phyloP scores from a whole-genome alignment of 2,329 filamentous ascomycete genomes.

The Chaetomium sp. region DNA sequence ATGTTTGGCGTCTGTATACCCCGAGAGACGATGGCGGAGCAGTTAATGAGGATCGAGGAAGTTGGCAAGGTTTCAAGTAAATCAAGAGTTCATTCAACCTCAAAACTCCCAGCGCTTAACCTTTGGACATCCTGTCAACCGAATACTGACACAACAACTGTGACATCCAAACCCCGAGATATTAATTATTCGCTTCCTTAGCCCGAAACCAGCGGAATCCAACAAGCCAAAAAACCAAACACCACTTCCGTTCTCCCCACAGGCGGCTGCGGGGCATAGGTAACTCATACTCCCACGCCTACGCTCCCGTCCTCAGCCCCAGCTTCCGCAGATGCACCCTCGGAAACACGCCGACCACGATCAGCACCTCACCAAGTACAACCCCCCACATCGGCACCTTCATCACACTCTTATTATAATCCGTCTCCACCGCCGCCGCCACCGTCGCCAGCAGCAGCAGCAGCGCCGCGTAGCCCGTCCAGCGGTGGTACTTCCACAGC shows the following conservation, averaged over 20 bases:
- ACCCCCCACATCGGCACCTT: slow-evolving; percentile 77
- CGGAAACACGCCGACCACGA: slow-evolving; percentile 72
- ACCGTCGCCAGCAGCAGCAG: slow-evolving; percentile 73
- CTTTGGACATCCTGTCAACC: background rate
- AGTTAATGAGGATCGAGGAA: slow-evolving; percentile 8
- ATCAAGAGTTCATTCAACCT: background rate
- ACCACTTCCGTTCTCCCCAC: background rate
- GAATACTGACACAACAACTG: background rate
- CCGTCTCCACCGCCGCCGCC: slow-evolving; percentile 72
- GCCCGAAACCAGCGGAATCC: slow-evolving; percentile 44
- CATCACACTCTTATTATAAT: slow-evolving; percentile 69
- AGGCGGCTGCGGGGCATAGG: too few species aligned
- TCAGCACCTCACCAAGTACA: slow-evolving; percentile 64
- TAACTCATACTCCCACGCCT: too few species aligned
- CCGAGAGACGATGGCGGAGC: slow-evolving; percentile 20
- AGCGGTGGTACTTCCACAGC: slow-evolving; percentile 88
- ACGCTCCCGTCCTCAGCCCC: slow-evolving; percentile 45
- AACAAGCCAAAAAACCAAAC: slow-evolving; percentile 45
- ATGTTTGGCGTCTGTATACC: slow-evolving; percentile 23
- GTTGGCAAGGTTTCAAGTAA: background rate
- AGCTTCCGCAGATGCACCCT: slow-evolving; percentile 83
- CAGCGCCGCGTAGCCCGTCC: slow-evolving; percentile 73
- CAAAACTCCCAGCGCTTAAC: background rate
- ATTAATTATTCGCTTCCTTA: background rate
- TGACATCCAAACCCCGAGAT: background rate